These are phyloP conservation scores for Zoysia japonica DNA, from an alignment of 176 grass and related monocot species.

Conservation along the genomic window DNA sequence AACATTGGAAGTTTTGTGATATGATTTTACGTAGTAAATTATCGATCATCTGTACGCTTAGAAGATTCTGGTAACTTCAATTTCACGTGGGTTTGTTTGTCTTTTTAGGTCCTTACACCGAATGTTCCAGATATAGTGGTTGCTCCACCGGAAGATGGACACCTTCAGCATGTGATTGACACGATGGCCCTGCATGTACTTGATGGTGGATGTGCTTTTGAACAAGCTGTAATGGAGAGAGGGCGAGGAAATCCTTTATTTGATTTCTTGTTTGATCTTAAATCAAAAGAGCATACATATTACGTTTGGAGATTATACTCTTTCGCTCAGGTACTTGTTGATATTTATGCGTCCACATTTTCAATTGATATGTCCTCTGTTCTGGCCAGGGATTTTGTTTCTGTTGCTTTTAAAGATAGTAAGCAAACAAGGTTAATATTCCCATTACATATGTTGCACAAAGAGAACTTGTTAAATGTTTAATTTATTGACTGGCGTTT, in stretches of 20 bases:
- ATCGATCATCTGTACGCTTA: neutral
- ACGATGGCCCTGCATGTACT: constrained; percentile 89
- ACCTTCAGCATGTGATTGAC: constrained; percentile 81
- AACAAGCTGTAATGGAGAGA: constrained; percentile 99
- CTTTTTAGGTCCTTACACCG: constrained; percentile 84
- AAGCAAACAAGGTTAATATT: neutral
- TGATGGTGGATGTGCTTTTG: constrained; percentile 98
- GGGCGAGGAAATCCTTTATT: constrained; percentile 83
- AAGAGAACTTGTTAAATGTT: neutral
- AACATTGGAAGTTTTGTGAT: constrained; percentile 28
- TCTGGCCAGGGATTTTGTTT: constrained; percentile 23
- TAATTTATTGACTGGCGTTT: neutral
- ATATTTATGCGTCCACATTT: constrained; percentile 26
- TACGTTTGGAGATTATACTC: constrained; percentile 98
- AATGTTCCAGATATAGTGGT: constrained; percentile 96
- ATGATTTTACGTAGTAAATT: constrained; percentile 15
- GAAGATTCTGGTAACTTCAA: neutral
- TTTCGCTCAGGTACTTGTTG: constrained; percentile 84
- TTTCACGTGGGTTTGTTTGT: constrained; percentile 41
- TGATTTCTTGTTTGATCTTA: constrained; percentile 90
- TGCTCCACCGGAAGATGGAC: constrained; percentile 68
- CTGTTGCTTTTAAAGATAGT: constrained; percentile 6
- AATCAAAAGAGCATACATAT: constrained; percentile 89
- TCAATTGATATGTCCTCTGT: constrained; percentile 18
- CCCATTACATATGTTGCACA: constrained; percentile 28